Percentiles rank a stretch among this genome's conserved stretches.
Evolutionary conservation across 129 eudicot species (phyloP).

Genomic region (Centaurea solstitialis): DNA sequence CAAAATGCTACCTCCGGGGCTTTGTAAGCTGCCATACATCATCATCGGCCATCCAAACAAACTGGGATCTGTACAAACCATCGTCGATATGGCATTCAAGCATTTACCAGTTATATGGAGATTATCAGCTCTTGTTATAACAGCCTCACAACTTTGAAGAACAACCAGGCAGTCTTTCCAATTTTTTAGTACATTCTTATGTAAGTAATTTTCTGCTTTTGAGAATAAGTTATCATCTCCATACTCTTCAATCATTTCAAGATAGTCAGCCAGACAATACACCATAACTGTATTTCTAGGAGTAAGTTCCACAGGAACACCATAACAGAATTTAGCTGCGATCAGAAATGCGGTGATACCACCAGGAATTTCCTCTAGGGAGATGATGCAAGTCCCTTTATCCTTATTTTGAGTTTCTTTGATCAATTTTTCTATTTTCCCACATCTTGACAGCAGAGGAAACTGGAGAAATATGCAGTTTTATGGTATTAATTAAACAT

Average conservation of each 20-base stretch:
- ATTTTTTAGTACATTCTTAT: conserved; percentile 53
- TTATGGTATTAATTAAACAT: conserved; percentile 1
- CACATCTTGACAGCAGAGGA: conserved; percentile 85
- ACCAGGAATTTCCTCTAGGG: conserved; percentile 68
- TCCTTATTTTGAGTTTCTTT: conserved; percentile 44
- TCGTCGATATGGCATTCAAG: conserved; percentile 57
- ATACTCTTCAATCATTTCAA: conserved; percentile 69
- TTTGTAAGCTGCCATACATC: conserved; percentile 88
- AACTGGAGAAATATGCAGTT: conserved; percentile 50
- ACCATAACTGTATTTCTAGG: conserved; percentile 58
- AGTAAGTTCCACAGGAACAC: conserved; percentile 59
- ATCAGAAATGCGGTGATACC: conserved; percentile 54
- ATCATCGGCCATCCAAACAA: conserved; percentile 96
- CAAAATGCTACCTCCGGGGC: conserved; percentile 93
- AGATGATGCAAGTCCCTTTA: conserved; percentile 27
- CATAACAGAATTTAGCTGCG: conserved; percentile 69
- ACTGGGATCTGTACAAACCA: conserved; percentile 78
- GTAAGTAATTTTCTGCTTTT: conserved; percentile 58
- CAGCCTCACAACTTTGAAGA: conserved; percentile 60
- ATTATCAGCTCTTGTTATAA: conserved; percentile 49
- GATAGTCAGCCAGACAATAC: conserved; percentile 75
- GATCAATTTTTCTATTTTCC: conserved; percentile 53
- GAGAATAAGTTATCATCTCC: conserved; percentile 76
- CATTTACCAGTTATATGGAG: conserved; percentile 62
- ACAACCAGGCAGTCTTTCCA: conserved; percentile 86